Evolutionary conservation across 2,329 filamentous ascomycete species (phyloP).

Genomic region (Rhytidhysteron rufulum): DNA sequence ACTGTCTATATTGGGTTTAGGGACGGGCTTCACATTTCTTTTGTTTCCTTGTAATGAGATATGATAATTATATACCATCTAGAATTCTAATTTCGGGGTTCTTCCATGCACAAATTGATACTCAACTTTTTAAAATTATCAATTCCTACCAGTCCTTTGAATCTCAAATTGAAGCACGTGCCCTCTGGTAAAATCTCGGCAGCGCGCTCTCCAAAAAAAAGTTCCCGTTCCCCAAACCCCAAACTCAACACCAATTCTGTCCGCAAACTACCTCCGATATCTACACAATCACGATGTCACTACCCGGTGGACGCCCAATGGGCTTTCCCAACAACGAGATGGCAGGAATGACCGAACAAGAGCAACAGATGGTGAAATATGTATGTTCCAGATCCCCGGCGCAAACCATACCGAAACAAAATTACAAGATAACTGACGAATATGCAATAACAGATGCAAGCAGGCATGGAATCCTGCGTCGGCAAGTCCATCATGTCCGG

Average conservation of each 20-base stretch:
- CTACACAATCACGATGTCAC: slow-evolving; percentile 20
- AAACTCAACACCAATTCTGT: slow-evolving; percentile 5
- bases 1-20: neutral
- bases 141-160: too few species aligned
- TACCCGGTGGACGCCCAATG: slow-evolving; percentile 19
- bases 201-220: slow-evolving; percentile 31
- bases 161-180: too few species aligned
- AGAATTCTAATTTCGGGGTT: too few species aligned
- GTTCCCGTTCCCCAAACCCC: slow-evolving; percentile 13
- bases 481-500: slow-evolving; percentile 87
- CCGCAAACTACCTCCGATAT: neutral
- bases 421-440: too few species aligned
- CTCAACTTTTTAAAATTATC: too few species aligned
- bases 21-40: neutral
- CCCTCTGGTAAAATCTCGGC: too few species aligned
- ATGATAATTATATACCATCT: too few species aligned
- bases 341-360: slow-evolving; percentile 40
- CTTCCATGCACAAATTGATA: too few species aligned
- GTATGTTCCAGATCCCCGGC: too few species aligned
- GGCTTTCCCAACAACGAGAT: slow-evolving; percentile 26
- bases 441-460: slow-evolving; percentile 61
- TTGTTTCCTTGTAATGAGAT: neutral
- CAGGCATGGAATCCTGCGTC: slow-evolving; percentile 85
- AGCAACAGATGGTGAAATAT: slow-evolving; percentile 47
- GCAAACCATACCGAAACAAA: too few species aligned